Percentiles rank a stretch among this genome's conserved stretches.
These are phyloP conservation scores for Aschersonia sp. DNA, from an alignment of 2,329 filamentous ascomycete genomes.

Conservation along the genomic window DNA sequence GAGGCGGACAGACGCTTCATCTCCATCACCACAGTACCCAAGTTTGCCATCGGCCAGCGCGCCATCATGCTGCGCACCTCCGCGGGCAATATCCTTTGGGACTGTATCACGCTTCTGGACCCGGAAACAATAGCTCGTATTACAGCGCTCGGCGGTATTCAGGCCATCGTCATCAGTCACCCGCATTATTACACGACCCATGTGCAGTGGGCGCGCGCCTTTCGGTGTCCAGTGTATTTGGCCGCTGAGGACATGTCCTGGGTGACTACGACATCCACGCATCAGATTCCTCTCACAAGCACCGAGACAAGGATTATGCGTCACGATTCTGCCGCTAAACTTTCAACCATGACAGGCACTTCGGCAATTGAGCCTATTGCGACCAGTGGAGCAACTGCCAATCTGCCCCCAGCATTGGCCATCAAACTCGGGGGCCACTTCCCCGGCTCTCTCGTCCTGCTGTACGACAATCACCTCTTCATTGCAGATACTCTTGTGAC, in stretches of 20 bases:
- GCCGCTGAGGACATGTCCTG: slow-evolving; percentile 51
- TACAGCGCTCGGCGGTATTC: slow-evolving; percentile 46
- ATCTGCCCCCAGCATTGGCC: slow-evolving; percentile 26
- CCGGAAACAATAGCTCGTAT: slow-evolving; percentile 44
- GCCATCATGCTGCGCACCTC: slow-evolving; percentile 53
- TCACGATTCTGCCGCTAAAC: no score
- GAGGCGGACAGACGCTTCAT: slow-evolving; percentile 27
- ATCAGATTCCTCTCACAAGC: slow-evolving; percentile 31
- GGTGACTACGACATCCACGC: slow-evolving; percentile 33
- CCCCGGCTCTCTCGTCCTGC: slow-evolving; percentile 54
- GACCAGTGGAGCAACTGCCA: no score
- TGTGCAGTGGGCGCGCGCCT: slow-evolving; percentile 55
- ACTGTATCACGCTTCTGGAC: slow-evolving; percentile 59
- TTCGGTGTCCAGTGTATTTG: slow-evolving; percentile 57
- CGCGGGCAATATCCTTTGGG: slow-evolving; percentile 64
- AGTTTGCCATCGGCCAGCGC: slow-evolving; percentile 63
- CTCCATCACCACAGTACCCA: slow-evolving; percentile 34
- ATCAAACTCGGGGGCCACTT: slow-evolving; percentile 71
- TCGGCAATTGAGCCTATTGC: no score
- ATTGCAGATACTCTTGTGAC: slow-evolving; percentile 66
- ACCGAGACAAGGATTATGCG: slow-evolving; percentile 22
- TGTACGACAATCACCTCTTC: slow-evolving; percentile 48
- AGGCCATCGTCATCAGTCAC: slow-evolving; percentile 62
- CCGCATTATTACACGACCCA: slow-evolving; percentile 75
- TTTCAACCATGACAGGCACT: slow-evolving; percentile 20